Evolutionary conservation across 1,284 basidiomycete species (phyloP), one percentile per base, ranked within the genome.

Genomic region (Papiliotrema laurentii): DNA sequence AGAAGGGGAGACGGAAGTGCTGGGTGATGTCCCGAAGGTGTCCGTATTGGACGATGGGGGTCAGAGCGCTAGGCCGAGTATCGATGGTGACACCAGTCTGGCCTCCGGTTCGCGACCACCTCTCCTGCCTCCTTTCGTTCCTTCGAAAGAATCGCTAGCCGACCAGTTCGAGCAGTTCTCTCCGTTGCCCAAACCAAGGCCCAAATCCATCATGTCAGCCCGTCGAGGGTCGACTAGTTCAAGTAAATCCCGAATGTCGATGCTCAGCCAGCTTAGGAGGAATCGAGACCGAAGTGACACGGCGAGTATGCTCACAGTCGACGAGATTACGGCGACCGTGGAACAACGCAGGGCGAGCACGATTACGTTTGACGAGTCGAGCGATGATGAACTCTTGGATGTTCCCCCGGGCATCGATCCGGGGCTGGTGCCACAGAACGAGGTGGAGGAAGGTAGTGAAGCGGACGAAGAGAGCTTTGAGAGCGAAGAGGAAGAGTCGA

Each of bases 311-410:
- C 80, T 98, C 66, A 98, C 94, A 0, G 88, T 98, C 14, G 94
- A 98, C 65, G 91, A 98, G 73, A 96, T 98, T 61, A 97, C 94
- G 0, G 92, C 90, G 5, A 89, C 94, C 63, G 89, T 98, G 1
- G 94, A 97, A 75, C 89, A 85, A 63, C 78, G 92, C 16, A 77
- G 83, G 18, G 77, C 77, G 40, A 81, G 77, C 61, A 75, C 76
- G 50, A 72, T 75, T 41, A 69, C 77, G 0, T 64, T 68, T 31
- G 62, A 64, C 13, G 66, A 63, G 77, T 79, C 56, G 31, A 72
- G 69, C 43, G 71, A 69, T 27, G 57, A 58, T 10, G 67, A 66
- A 46, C 39, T 5, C 45, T 49, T 27, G 42, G 46, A 18, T 7
- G 51, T 53, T 31, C 50, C 54, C 4, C 47, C 51, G 3, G 37